Evolutionary conservation across 129 eudicot species (phyloP).

Genomic region (Flaveria brownii): DNA sequence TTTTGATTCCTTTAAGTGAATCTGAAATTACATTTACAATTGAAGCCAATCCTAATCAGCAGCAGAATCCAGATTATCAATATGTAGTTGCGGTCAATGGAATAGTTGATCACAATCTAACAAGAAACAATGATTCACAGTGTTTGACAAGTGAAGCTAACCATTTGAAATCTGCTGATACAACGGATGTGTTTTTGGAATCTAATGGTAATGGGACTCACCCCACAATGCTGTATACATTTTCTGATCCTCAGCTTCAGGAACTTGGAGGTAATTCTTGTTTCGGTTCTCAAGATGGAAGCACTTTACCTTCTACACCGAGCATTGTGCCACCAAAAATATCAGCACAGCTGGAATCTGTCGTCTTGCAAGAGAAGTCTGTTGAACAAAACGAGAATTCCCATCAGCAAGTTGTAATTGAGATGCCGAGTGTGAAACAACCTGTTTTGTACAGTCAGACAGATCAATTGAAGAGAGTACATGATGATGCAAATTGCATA

Average conservation of each 20-base stretch:
- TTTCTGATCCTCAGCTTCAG: constrained; percentile 19
- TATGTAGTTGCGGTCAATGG: constrained; percentile 68
- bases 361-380: constrained; percentile 28
- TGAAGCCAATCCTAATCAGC: constrained; percentile 43
- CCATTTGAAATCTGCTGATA: constrained; percentile 12
- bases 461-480: constrained; percentile 12
- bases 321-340: constrained; percentile 6
- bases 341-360: constrained; percentile 25
- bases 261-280: constrained; percentile 12
- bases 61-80: constrained; percentile 44
- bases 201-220: constrained; percentile 18
- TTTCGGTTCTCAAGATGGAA: constrained; percentile 20
- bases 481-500: constrained; percentile 14
- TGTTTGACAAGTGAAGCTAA: constrained; percentile 2
- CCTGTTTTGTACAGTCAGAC: constrained; percentile 24
- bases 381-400: constrained; percentile 18
- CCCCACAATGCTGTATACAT: constrained; percentile 13
- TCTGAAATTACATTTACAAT: constrained; percentile 45
- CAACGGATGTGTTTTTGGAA: constrained; percentile 8
- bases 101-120: constrained; percentile 22
- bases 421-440: constrained; percentile 18
- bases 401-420: constrained; percentile 4
- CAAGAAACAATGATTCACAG: constrained; percentile 6
- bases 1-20: constrained; percentile 56
- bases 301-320: constrained; percentile 8